Evolutionary conservation across 2,329 filamentous ascomycete species (phyloP).

Genomic region (Aspergillus arachidicola): DNA sequence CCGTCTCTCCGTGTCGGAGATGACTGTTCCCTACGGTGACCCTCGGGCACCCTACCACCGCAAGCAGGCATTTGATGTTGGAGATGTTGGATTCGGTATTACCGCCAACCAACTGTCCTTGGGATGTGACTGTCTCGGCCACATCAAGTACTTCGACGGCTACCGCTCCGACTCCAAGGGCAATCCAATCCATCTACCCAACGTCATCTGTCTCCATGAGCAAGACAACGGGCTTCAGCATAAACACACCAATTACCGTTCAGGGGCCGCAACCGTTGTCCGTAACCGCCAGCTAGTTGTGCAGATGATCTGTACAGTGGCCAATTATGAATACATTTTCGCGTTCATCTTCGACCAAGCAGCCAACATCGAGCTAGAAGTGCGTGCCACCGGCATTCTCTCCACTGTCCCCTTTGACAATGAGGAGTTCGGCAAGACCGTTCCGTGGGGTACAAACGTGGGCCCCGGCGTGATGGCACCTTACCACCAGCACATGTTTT

Average conservation of each 20-base stretch:
- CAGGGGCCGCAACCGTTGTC: slow-evolving; percentile 63
- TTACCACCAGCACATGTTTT: slow-evolving; percentile 79
- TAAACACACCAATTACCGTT: slow-evolving; percentile 74
- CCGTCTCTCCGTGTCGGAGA: slow-evolving; percentile 66
- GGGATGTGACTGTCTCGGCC: slow-evolving; percentile 71
- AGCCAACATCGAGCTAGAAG: slow-evolving; percentile 67
- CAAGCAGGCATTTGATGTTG: slow-evolving; percentile 71
- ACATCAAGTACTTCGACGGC: slow-evolving; percentile 67
- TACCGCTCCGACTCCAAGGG: slow-evolving; percentile 63
- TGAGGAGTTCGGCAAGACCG: slow-evolving; percentile 56
- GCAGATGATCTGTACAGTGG: slow-evolving; percentile 70
- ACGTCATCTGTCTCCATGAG: slow-evolving; percentile 70
- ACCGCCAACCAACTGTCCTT: slow-evolving; percentile 71
- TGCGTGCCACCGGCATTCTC: slow-evolving; percentile 70
- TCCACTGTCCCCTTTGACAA: slow-evolving; percentile 68
- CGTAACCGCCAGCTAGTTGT: slow-evolving; percentile 67
- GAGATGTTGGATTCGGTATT: slow-evolving; percentile 66
- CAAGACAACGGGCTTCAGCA: slow-evolving; percentile 70
- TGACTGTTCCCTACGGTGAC: slow-evolving; percentile 61
- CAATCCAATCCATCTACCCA: slow-evolving; percentile 61
- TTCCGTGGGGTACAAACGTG: slow-evolving; percentile 69
- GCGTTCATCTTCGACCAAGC: slow-evolving; percentile 73
- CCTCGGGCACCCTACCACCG: slow-evolving; percentile 69
- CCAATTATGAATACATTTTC: slow-evolving; percentile 74
- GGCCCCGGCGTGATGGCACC: slow-evolving; percentile 69